Evolutionary conservation across 179 eudicot species (phyloP).

Genomic region (Amaranthus tricolor): DNA sequence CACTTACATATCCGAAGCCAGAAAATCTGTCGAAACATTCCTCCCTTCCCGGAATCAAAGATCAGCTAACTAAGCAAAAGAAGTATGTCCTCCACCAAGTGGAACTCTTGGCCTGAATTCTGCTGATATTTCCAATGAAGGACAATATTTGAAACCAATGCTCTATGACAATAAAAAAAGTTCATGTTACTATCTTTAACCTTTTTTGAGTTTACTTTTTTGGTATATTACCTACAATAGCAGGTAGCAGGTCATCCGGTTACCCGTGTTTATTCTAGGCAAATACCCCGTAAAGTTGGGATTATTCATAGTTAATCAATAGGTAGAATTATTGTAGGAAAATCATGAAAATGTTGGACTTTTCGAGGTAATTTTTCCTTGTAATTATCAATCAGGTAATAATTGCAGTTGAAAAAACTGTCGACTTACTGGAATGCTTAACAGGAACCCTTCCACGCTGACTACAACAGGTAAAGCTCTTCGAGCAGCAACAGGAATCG

Average conservation of each 20-base stretch:
- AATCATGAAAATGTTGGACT: too few relatives aligned
- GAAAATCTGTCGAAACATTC: background rate
- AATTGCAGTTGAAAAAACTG: background rate
- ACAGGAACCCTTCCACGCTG: constrained; percentile 45
- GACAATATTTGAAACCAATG: constrained; percentile 60
- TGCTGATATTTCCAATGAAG: constrained; percentile 56
- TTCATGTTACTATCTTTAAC: constrained; percentile 8
- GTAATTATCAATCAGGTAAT: too few relatives aligned
- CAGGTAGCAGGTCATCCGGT: too few relatives aligned
- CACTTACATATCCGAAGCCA: constrained; percentile 6
- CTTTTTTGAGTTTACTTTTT: too few relatives aligned
- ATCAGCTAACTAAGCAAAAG: constrained; percentile 36
- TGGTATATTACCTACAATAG: too few relatives aligned
- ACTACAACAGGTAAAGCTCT: constrained; percentile 76
- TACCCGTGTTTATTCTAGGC: too few relatives aligned
- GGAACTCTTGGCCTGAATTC: constrained; percentile 72
- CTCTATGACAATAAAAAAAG: constrained; percentile 43
- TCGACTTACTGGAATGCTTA: constrained; percentile 70
- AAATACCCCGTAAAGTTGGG: too few relatives aligned
- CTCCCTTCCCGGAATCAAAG: background rate
- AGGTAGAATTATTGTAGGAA: too few relatives aligned
- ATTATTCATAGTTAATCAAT: too few relatives aligned
- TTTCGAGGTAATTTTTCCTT: too few relatives aligned
- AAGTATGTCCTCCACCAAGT: constrained; percentile 78
- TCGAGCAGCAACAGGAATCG: constrained; percentile 82